Evolutionary conservation across 2,329 filamentous ascomycete species (phyloP).

Genomic region (Ceratocystiopsis minuta): DNA sequence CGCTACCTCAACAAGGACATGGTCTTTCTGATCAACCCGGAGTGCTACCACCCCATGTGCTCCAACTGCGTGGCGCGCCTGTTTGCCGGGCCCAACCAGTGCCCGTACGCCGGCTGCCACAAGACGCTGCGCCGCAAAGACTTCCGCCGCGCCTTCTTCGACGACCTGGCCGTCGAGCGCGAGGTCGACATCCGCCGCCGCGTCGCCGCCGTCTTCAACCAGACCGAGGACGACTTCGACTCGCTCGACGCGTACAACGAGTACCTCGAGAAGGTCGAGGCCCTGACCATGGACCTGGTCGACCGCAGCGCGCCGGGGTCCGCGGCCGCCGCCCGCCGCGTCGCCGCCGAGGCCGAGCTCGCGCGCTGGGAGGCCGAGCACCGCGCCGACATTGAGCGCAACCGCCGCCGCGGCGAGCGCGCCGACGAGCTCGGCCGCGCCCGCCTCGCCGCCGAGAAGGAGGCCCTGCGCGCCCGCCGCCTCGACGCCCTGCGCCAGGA

Average conservation of each 20-base stretch:
- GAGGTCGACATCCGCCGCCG: constrained; percentile 82
- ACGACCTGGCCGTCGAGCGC: constrained; percentile 70
- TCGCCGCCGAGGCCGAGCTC: constrained; percentile 28
- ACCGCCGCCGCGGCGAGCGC: constrained; percentile 30
- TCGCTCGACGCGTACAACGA: constrained; percentile 71
- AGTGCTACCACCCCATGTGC: constrained; percentile 99
- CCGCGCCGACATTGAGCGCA: constrained; percentile 46
- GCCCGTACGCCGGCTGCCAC: constrained; percentile 75
- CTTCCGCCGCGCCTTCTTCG: constrained; percentile 80
- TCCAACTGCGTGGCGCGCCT: constrained; percentile 87
- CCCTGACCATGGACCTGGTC: constrained; percentile 78
- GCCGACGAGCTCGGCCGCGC: constrained; percentile 34
- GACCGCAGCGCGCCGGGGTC: constrained; percentile 17
- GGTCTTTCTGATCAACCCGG: constrained; percentile 88
- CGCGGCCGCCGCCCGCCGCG: constrained; percentile 30
- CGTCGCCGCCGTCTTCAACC: constrained; percentile 70
- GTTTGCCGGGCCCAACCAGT: constrained; percentile 83
- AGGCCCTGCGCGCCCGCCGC: constrained; percentile 45
- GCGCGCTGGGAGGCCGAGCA: constrained; percentile 58
- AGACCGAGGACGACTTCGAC: constrained; percentile 80
- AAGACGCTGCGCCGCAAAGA: constrained; percentile 70
- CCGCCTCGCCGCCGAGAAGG: constrained; percentile 45
- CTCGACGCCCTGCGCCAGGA: constrained; percentile 48
- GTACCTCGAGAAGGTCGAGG: constrained; percentile 85
- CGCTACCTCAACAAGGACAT: constrained; percentile 91